Evolutionary conservation across 129 eudicot genomes (phyloP), one percentile per base, ranked within the genome.

Genomic region (Arctium minus): DNA sequence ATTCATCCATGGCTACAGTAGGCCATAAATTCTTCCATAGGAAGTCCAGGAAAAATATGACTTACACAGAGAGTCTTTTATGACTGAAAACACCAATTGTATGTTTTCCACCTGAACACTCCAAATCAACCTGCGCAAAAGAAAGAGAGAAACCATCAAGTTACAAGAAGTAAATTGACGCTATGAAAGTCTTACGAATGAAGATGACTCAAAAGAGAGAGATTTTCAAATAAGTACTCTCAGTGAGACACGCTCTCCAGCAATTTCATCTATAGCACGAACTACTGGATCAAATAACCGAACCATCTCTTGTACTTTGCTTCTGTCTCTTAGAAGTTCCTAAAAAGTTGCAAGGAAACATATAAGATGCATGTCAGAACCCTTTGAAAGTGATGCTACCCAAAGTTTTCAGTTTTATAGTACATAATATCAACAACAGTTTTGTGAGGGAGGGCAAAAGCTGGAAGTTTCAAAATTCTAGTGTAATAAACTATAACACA

Each of bases 201-300:
- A 33, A 81, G 32, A 75, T 42, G 11, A 75, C n/a, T 27, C 4
- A 9, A 68, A 70, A 32, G 8, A 33, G 40, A 48, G 67, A 2
- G 1, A 2, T 5, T 74, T 76, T 38, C n/a, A 42, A 78, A 62
- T 70, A 18, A 62, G 78, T 77, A 93, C 99, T 87, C 99, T 89
- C 86, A 96, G 81, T 82, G 99, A 90, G 73, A 96, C 97, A 29
- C 90, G 93, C 86, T 96, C 98, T 73, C 99, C 99, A 74, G 93
- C 90, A 60, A 87, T 75, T 65, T 90, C 89, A 86, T 96, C 99
- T 72, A 93, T 91, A 8, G 78, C 90, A 8, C 99, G 94, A 27
- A 96, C 99, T 80, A 89, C 53, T 11, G 99, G 99, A 84, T 96
- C 99, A 85, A 93, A 96, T 74, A 91, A 81, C 74, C 86, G 70